Conservation (phyloP, 2,329 filamentous ascomycete genomes). For the Rhynchosporium graminicola region DNA sequence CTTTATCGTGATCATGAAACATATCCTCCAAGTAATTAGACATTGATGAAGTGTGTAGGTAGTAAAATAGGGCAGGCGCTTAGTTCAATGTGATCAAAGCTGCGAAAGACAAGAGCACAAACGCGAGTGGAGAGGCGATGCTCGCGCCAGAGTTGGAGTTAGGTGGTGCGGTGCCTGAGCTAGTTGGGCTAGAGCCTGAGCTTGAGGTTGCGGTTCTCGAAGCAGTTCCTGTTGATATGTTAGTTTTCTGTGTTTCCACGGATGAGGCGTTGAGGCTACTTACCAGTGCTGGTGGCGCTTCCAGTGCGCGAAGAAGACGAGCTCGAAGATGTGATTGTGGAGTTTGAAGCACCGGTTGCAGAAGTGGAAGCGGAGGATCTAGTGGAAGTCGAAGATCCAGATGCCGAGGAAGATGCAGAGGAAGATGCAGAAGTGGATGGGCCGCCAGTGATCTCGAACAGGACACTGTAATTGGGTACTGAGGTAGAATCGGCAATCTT, state of each 20-base stretch:
- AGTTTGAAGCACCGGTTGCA: constrained; percentile 18
- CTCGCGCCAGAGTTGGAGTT: constrained; percentile 29
- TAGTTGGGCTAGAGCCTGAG: constrained; percentile 14
- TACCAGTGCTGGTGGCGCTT: constrained; percentile 9
- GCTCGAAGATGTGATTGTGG: constrained; percentile 19
- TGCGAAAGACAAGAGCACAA: constrained; percentile 37
- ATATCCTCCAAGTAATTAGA: constrained; percentile 16
- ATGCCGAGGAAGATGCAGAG: constrained; percentile 20
- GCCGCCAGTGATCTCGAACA: constrained; percentile 35
- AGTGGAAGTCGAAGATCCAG: constrained; percentile 15
- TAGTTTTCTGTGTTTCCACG: background rate
- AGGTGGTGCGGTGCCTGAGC: constrained; percentile 20
- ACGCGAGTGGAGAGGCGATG: constrained; percentile 36
- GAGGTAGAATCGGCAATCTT: constrained; percentile 31
- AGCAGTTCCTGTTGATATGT: constrained; percentile 8
- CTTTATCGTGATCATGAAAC: constrained; percentile 17
- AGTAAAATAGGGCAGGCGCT: constrained; percentile 5
- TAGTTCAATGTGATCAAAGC: constrained; percentile 39
- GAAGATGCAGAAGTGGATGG: constrained; percentile 20
- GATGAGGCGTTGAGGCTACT: background rate
- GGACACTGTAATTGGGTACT: constrained; percentile 33
- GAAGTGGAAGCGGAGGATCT: constrained; percentile 18
- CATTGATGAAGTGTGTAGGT: constrained; percentile 17
- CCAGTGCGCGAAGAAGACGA: constrained; percentile 4
- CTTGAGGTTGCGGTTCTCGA: constrained; percentile 1